Evolutionary conservation across 2,329 filamentous ascomycete species (phyloP).

Genomic region (Cordyceps farinosa): DNA sequence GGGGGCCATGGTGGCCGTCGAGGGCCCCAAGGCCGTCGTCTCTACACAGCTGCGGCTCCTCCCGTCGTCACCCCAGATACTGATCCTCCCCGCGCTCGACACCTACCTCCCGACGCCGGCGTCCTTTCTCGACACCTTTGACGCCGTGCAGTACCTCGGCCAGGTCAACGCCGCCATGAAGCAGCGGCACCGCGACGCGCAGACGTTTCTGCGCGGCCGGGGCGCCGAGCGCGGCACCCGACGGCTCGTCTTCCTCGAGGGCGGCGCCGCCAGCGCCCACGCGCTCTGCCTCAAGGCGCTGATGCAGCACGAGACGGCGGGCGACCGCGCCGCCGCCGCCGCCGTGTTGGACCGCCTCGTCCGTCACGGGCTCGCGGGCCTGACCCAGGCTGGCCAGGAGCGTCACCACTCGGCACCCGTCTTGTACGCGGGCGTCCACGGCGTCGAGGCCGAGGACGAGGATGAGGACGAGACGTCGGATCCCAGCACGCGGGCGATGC

Average conservation of each 20-base stretch:
- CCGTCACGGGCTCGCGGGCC: conserved; percentile 45
- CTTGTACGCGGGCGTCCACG: neutral
- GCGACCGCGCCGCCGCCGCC: conserved; percentile 48
- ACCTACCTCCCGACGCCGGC: conserved; percentile 36
- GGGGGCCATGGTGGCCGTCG: conserved; percentile 57
- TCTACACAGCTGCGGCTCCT: conserved; percentile 58
- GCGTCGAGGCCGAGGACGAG: neutral
- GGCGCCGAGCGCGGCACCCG: conserved; percentile 43
- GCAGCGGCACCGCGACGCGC: conserved; percentile 46
- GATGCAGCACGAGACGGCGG: conserved; percentile 48
- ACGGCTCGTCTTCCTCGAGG: conserved; percentile 55
- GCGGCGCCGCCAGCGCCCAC: conserved; percentile 54
- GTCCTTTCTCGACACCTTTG: conserved; percentile 23
- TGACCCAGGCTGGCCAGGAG: conserved; percentile 22
- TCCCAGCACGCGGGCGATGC: conserved; percentile 53
- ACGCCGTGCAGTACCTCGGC: conserved; percentile 40
- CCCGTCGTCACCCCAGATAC: conserved; percentile 54
- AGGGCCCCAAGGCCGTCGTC: conserved; percentile 53
- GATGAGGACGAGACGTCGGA: conserved; percentile 30
- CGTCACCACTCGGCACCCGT: neutral
- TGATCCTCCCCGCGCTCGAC: conserved; percentile 53
- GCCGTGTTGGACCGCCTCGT: conserved; percentile 48
- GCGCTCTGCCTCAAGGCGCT: conserved; percentile 53
- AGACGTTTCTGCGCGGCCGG: conserved; percentile 47
- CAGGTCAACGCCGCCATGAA: conserved; percentile 48